Conservation (phyloP, 1,284 basidiomycete species). For the Porogramme epimiltina region DNA sequence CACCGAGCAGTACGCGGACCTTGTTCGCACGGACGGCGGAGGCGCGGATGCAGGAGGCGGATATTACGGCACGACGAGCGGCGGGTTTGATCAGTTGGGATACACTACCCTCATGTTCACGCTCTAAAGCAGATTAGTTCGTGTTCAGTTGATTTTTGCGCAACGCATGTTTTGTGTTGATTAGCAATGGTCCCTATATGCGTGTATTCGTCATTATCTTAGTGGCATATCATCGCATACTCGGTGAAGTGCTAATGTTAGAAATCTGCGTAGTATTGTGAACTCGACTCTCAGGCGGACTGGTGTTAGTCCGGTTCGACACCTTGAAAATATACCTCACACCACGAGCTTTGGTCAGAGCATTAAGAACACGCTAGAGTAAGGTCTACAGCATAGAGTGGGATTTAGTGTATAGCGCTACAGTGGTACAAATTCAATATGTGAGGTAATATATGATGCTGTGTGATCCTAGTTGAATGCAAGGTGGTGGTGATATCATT, state of each 20-base stretch:
- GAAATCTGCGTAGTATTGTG: too few relatives aligned
- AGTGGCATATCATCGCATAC: too few relatives aligned
- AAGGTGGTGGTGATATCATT: not conserved
- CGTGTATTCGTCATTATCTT: too few relatives aligned
- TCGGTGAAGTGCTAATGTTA: too few relatives aligned
- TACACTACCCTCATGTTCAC: slow-evolving; percentile 9
- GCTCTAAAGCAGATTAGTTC: too few relatives aligned
- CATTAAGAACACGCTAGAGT: not conserved
- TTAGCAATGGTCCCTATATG: too few relatives aligned
- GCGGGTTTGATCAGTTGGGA: slow-evolving; percentile 8
- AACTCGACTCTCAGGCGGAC: too few relatives aligned
- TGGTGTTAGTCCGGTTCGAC: too few relatives aligned
- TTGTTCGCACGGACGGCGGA: slow-evolving; percentile 4
- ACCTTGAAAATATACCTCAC: too few relatives aligned
- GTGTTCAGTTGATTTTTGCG: too few relatives aligned
- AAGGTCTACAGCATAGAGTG: not conserved
- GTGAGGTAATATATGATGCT: slow-evolving; percentile 1
- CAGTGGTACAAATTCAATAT: slow-evolving; percentile 10
- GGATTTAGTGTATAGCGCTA: slow-evolving; percentile 12
- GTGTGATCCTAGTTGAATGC: not conserved
- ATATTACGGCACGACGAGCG: slow-evolving; percentile 4
- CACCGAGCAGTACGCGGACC: slow-evolving; percentile 6
- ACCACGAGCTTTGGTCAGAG: too few relatives aligned
- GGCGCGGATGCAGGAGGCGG: slow-evolving; percentile 3
- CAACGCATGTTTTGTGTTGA: too few relatives aligned